Base-by-base conservation (phyloP, 352 stramenopile genomes). In the Albugo candida region DNA sequence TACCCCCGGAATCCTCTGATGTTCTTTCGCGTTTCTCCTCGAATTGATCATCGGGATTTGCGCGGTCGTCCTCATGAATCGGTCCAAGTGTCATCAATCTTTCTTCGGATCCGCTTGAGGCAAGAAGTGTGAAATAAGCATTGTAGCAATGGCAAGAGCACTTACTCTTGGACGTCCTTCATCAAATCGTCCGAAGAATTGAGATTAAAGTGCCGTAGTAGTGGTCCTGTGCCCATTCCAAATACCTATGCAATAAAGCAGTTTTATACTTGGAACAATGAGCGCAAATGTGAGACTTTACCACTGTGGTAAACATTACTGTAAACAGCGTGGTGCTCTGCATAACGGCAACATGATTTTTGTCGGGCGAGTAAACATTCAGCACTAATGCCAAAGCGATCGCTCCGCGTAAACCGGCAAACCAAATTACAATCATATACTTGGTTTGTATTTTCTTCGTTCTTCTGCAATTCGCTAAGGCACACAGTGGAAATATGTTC, bases 381-480 rank as follows among this genome's bases (percentile, higher is more conserved):
- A 85, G 51, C 36, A 70, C 73, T 11, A 91, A 70, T 13, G 83
- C 81, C 55, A 94, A 97, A 13, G 85, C 83, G 19, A 97, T 91
- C 17, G 88, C 86, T n/a, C 88, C 88, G 36, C 88, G 78, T 31
- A 97, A 62, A 1, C 88, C 88, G 35, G 81, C 78, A 57, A 95
- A 95, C 80, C 81, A 96, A 48, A 96, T 83, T 11, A 85, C 72
- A n/a, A 81, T 68, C 72, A 85, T 85, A 56, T 81, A 66, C 47
- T 69, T 83, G 55, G 57, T 73, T 21, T 67, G 70, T 52, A 85
- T 85, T 58, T 79, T 70, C 53, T 83, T 64, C 1, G 62, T 57
- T 34, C 77, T 72, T 8, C 69, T 59, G 36, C 81, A 39, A 31
- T 91, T 91, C 18, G 74, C 74, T 39, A 87, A 51, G 49, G 66